Evolutionary conservation across 768 basidiomycete species (phyloP), one percentile per base, ranked within the genome.

Genomic region (Suillus discolor): DNA sequence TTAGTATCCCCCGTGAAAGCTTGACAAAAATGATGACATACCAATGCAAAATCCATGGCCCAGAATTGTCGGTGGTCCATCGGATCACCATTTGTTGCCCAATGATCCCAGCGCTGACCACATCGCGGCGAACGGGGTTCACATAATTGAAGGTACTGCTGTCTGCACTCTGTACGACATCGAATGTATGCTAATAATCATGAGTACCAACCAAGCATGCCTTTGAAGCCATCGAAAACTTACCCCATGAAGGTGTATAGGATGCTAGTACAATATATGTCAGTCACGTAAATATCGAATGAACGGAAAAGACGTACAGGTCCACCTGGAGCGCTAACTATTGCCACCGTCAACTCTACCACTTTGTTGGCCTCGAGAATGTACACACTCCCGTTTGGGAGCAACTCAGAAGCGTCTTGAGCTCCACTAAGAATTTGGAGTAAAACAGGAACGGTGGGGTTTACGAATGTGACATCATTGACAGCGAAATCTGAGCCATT

Each of bases 201-300:
- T 28, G 23, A 59, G 57, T 7, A 57, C 1, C 7, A 47, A 12
- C 62, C 3, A 49, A 9, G 38, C 13, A 38, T 38, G 34, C 15
- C 7, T 23, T 23, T 7, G 16, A 16, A 39, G 7, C 11, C 16
- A 12, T 13, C 57, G 62, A 55, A 34, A 51, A 67, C 75, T 61
- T 72, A 79, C 79, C 6, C 83, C 83, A 65, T 82, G 81, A 61
- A 83, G 67, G 72, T 82, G 81, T 69, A 81, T 80, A 4, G 81
- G 81, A 70, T 82, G 82, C 74, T 77, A 65, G 42, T 6, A 18
- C 66, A 54, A 31, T 39, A 1, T 28, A 63, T 23, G 16, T 57
- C 28, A 59, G 53, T 6, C 23, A 55, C 16, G 13, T 41, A 25
- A 18, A 7, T n/a, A 12, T 23, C 18, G 6, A 12, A 11, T 13